phyloP scores from a whole-genome alignment of 2,329 filamentous ascomycete genomes.

The Beauveria australis region DNA sequence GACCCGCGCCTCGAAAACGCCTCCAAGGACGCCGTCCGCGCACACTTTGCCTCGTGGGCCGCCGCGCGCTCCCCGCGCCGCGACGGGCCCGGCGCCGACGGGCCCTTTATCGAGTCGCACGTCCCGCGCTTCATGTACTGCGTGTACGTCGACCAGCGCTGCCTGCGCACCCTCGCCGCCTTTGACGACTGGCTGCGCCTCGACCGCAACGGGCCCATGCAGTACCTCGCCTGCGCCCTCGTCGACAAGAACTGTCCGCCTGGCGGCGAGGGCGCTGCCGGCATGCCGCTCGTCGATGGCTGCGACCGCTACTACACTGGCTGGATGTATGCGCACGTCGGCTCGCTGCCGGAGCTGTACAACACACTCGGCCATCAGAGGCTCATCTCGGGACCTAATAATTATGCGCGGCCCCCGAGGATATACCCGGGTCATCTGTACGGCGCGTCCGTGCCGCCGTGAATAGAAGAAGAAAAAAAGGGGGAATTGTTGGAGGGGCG shows the following conservation, averaged over 20 bases:
- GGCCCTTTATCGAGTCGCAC: slow-evolving; percentile 8
- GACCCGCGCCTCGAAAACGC: slow-evolving; percentile 6
- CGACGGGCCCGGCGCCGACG: slow-evolving; percentile 9
- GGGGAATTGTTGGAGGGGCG: background rate
- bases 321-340: slow-evolving; percentile 11
- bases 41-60: slow-evolving; percentile 7
- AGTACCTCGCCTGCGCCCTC: slow-evolving; percentile 10
- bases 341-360: slow-evolving; percentile 10
- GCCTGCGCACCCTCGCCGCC: slow-evolving; percentile 4
- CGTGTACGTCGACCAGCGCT: slow-evolving; percentile 5
- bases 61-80: background rate
- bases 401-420: slow-evolving; percentile 7
- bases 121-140: slow-evolving; percentile 11
- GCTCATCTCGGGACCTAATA: slow-evolving; percentile 4
- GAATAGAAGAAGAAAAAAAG: background rate
- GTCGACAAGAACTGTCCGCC: slow-evolving; percentile 5
- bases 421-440: slow-evolving; percentile 9
- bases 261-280: background rate
- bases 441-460: slow-evolving; percentile 3
- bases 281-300: background rate
- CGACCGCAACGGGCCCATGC: slow-evolving; percentile 10
- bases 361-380: slow-evolving; percentile 9
- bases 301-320: slow-evolving; percentile 10
- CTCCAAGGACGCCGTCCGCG: background rate
- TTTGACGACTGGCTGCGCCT: slow-evolving; percentile 11